These are phyloP conservation scores for Cercospora sojina DNA, from an alignment of 2,329 filamentous ascomycete species.

Conservation along the genomic window DNA sequence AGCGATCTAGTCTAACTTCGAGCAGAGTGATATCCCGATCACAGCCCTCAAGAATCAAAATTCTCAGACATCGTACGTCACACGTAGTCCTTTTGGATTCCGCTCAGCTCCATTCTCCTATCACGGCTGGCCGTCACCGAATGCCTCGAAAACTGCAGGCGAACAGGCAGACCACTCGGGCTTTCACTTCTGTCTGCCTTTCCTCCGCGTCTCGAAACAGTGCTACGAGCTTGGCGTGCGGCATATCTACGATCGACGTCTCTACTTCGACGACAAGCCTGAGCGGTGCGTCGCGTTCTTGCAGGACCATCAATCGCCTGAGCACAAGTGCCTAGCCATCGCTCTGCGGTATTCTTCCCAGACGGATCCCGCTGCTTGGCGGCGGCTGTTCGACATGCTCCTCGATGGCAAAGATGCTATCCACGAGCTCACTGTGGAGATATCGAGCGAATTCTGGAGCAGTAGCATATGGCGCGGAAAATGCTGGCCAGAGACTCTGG, in stretches of 20 bases:
- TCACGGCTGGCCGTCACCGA: constrained; percentile 7
- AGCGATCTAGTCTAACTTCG: neutral
- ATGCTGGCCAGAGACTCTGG: constrained; percentile 10
- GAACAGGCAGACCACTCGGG: neutral
- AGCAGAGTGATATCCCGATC: neutral
- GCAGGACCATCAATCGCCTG: constrained; percentile 10
- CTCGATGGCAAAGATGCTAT: constrained; percentile 4
- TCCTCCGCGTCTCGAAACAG: constrained; percentile 11
- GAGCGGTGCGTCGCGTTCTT: constrained; percentile 17
- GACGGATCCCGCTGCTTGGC: constrained; percentile 15
- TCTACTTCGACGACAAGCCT: constrained; percentile 13
- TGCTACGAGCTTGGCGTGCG: constrained; percentile 10
- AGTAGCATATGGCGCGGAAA: constrained; percentile 2
- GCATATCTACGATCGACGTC: constrained; percentile 12
- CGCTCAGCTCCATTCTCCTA: constrained; percentile 10
- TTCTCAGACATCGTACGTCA: constrained; percentile 3
- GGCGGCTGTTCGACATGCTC: constrained; percentile 10
- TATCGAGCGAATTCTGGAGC: constrained; percentile 16
- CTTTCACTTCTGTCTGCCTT: constrained; percentile 8
- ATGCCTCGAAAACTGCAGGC: neutral
- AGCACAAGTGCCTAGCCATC: constrained; percentile 1
- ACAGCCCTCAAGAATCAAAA: neutral
- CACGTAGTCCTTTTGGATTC: constrained; percentile 13
- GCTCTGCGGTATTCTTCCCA: constrained; percentile 10
- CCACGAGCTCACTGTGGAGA: constrained; percentile 13